Evolutionary conservation across 768 basidiomycete species (phyloP), one percentile per base, ranked within the genome.

Genomic region (Sutorius australiensis): DNA sequence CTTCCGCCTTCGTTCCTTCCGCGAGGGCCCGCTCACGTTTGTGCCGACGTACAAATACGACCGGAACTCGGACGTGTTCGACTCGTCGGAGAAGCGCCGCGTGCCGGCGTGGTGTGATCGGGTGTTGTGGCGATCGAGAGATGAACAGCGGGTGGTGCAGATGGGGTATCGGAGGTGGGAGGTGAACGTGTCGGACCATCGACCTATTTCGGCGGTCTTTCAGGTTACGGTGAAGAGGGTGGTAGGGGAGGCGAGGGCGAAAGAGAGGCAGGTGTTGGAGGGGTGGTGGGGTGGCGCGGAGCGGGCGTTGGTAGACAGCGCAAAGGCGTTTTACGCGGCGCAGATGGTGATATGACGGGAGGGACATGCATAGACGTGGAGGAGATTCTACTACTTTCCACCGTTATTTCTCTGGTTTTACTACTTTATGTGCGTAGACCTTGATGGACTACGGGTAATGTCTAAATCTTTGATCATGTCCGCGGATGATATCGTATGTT

Each of bases 81-180:
- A 99, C 65, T 77, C 86, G 3, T 92, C 89, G 1, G 91, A 92
- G 67, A 98, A 98, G 69, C 78, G 80, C 12, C 86, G 95, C 0
- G 77, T 84, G 8, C 95, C 95, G 4, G 94, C 95, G 2, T 99
- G 95, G 94, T 99, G 95, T 66, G 95, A 99, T 67, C 86, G 95
- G 6, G 82, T 99, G 19, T 73, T 98, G 38, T 95, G 86, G 83
- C 82, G 84, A 5, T 74, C 81, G 38, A 75, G 75, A 14, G 80
- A 77, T 14, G 74, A 76, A 13, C 71, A 67, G 12, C 76, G 90
- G 8, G 84, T 95, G 28, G 66, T 73, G 49, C 78, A 82, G 64
- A 54, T 90, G 59, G 82, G 83, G 61, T 97, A 99, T 69, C 69
- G 69, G 39, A 77, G 95, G 17, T 95, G 91, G 68, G 94, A 97